Evolutionary conservation across 225 moss, liverwort and hornwort species (phyloP).

Genomic region (Rhytidiadelphus loreus): DNA sequence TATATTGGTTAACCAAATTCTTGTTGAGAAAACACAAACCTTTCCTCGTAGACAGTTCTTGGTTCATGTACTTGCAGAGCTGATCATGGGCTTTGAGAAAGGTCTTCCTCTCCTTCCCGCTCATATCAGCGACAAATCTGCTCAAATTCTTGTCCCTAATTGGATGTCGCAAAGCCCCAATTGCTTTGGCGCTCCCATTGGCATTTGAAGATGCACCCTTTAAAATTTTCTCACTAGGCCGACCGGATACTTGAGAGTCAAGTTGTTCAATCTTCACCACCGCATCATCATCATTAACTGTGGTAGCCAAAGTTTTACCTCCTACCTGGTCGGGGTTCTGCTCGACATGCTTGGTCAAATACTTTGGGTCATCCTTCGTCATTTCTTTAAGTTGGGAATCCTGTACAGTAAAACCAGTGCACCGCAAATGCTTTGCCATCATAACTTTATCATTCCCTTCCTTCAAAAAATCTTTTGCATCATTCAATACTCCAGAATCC

Average conservation of each 20-base stretch:
- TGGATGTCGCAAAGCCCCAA: conserved; percentile 1
- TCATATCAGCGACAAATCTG: conserved; percentile 28
- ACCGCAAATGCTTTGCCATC: conserved; percentile 52
- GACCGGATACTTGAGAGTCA: conserved; percentile 20
- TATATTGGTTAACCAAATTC: not conserved
- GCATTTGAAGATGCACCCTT: conserved; percentile 15
- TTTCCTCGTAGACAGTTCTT: conserved; percentile 20
- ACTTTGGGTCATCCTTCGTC: conserved; percentile 44
- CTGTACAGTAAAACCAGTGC: conserved; percentile 68
- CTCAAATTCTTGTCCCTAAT: conserved; percentile 19
- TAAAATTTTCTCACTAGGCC: conserved; percentile 36
- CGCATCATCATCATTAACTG: conserved; percentile 22
- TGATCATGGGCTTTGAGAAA: conserved; percentile 46
- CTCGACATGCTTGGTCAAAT: conserved; percentile 39
- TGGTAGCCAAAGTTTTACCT: not conserved
- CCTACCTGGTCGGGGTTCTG: conserved; percentile 28
- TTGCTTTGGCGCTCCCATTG: conserved; percentile 15
- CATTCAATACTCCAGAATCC: conserved; percentile 26
- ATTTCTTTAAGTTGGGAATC: conserved; percentile 53
- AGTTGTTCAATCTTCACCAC: conserved; percentile 26
- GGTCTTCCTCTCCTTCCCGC: conserved; percentile 26
- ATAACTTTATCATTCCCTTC: conserved; percentile 33
- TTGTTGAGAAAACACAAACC: conserved; percentile 12
- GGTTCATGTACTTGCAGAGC: conserved; percentile 61
- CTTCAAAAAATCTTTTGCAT: conserved; percentile 21